Percentiles rank a stretch among this genome's conserved stretches.
These are phyloP conservation scores for Diutina sp. DNA, from an alignment of 1,139 yeast genomes.

Conservation along the genomic window DNA sequence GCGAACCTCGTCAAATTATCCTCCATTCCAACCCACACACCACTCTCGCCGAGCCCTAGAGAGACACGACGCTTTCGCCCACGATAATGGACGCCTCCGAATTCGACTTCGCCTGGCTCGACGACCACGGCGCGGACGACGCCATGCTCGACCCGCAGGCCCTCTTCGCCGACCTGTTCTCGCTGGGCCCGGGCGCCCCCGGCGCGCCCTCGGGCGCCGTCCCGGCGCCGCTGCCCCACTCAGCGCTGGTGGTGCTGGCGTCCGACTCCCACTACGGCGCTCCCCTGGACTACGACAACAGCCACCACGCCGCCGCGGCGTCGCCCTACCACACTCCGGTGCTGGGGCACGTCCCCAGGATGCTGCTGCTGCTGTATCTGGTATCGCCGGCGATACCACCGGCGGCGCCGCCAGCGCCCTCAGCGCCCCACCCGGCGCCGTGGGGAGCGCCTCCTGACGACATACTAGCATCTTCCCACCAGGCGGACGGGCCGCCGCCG, in stretches of 20 bases:
- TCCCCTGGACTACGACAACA: neutral
- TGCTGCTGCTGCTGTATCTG: neutral
- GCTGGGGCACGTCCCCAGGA: neutral
- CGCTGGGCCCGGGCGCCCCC: neutral
- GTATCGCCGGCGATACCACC: neutral
- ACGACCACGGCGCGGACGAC: neutral
- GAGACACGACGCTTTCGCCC: neutral
- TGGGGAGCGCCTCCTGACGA: neutral
- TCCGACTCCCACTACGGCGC: neutral
- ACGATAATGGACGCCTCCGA: neutral
- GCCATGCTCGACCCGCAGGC: neutral
- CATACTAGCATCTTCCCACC: neutral
- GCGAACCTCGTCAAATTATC: neutral
- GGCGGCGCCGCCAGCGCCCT: neutral
- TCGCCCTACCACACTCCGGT: neutral
- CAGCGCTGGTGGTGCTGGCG: neutral
- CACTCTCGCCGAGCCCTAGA: neutral
- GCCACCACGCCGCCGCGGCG: neutral
- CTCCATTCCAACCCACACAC: neutral
- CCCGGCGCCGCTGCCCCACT: neutral
- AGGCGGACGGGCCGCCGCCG: neutral
- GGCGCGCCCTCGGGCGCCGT: neutral
- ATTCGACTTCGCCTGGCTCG: constrained; percentile 1
- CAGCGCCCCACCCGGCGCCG: neutral
- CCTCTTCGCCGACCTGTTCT: neutral